A percentile compares a stretch with the other conserved stretches of the same genome.
Evolutionary conservation across 2,329 filamentous ascomycete genomes (phyloP).

Genomic region (Alternaria viburni): DNA sequence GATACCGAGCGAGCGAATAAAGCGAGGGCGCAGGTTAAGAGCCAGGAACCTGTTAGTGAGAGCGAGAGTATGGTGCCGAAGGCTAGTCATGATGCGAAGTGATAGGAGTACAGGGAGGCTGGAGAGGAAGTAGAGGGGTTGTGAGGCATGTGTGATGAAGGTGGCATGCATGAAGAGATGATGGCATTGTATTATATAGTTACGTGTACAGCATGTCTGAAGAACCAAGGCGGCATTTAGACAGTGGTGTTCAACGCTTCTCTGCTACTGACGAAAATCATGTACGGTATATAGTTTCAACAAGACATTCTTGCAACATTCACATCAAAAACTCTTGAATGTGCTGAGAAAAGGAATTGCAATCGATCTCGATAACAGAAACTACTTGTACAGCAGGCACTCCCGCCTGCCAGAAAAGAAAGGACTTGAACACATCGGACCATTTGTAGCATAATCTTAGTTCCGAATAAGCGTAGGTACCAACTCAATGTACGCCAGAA

Average conservation of each 20-base stretch:
- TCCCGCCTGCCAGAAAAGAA: neutral
- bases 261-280: neutral
- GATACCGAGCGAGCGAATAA: slow-evolving; percentile 2
- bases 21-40: slow-evolving; percentile 1
- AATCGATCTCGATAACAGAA: neutral
- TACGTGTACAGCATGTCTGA: slow-evolving; percentile 2
- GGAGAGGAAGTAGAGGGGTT: neutral
- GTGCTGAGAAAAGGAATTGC: neutral
- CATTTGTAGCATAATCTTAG: neutral
- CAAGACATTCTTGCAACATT: neutral
- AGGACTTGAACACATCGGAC: neutral
- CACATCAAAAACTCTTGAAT: neutral
- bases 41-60: slow-evolving; percentile 42
- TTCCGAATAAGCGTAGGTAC: neutral
- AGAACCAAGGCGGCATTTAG: neutral
- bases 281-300: neutral
- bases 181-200: slow-evolving; percentile 10
- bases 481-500: neutral
- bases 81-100: slow-evolving; percentile 55
- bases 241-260: neutral
- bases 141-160: neutral
- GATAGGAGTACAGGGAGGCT: slow-evolving; percentile 2
- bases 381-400: neutral
- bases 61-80: slow-evolving; percentile 57
- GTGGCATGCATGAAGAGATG: neutral